These are phyloP conservation scores for Cladosporium phlei DNA, from an alignment of 2,329 filamentous ascomycete species.

Conservation along the genomic window DNA sequence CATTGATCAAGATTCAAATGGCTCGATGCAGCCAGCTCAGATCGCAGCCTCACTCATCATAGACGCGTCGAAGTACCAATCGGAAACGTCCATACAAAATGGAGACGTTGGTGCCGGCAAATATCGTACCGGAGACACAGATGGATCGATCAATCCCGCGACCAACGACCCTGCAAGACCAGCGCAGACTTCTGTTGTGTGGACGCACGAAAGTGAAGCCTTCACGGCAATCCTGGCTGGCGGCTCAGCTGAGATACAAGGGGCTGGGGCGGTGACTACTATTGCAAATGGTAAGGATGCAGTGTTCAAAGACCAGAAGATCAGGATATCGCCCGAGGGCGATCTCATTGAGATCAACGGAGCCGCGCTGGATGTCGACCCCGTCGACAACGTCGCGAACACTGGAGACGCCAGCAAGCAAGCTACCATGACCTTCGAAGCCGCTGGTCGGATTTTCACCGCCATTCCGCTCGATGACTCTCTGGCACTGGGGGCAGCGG, in stretches of 20 bases:
- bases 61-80: background rate
- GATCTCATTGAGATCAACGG: background rate
- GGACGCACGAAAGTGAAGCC: background rate
- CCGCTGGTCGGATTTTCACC: background rate
- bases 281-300: background rate
- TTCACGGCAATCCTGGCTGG: background rate
- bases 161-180: background rate
- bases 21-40: too few relatives aligned
- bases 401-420: background rate
- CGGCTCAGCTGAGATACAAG: background rate
- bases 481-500: background rate
- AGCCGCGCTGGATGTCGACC: background rate
- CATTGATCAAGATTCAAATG: too few relatives aligned
- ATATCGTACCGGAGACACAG: background rate
- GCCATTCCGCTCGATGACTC: background rate
- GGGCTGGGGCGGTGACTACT: background rate
- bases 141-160: background rate
- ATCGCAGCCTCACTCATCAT: too few relatives aligned
- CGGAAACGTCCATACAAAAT: too few relatives aligned
- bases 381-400: background rate
- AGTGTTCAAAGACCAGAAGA: background rate
- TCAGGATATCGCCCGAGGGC: background rate
- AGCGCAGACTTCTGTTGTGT: background rate
- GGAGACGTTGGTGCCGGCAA: too few relatives aligned
- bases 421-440: background rate